Conservation (phyloP, 306 rosid genomes). For the Begonia loranthoides region DNA sequence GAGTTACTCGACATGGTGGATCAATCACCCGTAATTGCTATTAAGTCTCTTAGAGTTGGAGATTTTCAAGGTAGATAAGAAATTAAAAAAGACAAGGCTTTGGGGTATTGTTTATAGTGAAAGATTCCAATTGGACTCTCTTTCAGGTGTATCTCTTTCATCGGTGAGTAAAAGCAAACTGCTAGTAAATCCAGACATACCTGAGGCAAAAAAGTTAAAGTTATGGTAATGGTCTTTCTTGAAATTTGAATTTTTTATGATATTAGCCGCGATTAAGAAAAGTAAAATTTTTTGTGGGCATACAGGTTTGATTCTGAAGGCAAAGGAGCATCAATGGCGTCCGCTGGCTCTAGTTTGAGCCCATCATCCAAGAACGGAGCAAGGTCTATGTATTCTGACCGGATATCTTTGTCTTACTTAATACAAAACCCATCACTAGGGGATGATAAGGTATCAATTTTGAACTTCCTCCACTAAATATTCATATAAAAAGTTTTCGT, state of each 20-base stretch:
- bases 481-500: background rate
- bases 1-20: conserved; percentile 57
- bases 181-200: conserved; percentile 52
- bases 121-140: too few relatives aligned
- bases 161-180: conserved; percentile 44
- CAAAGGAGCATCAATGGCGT: conserved; percentile 49
- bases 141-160: conserved; percentile 82
- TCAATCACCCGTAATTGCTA: conserved; percentile 60
- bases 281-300: background rate
- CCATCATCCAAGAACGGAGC: conserved; percentile 31
- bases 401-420: conserved; percentile 41
- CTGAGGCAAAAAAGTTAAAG: conserved; percentile 64
- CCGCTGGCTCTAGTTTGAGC: conserved; percentile 43
- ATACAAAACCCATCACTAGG: conserved; percentile 51
- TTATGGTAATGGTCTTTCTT: conserved; percentile 35
- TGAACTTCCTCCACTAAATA: background rate
- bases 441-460: conserved; percentile 48
- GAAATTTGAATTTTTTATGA: background rate
- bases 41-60: conserved; percentile 78
- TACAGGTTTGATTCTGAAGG: conserved; percentile 89
- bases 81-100: background rate
- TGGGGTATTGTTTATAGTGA: too few relatives aligned
- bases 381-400: conserved; percentile 68
- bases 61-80: conserved; percentile 65
- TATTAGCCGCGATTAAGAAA: background rate